Base-by-base conservation (phyloP, 805 yeast genomes). In the Lipomyces mesembrius region DNA sequence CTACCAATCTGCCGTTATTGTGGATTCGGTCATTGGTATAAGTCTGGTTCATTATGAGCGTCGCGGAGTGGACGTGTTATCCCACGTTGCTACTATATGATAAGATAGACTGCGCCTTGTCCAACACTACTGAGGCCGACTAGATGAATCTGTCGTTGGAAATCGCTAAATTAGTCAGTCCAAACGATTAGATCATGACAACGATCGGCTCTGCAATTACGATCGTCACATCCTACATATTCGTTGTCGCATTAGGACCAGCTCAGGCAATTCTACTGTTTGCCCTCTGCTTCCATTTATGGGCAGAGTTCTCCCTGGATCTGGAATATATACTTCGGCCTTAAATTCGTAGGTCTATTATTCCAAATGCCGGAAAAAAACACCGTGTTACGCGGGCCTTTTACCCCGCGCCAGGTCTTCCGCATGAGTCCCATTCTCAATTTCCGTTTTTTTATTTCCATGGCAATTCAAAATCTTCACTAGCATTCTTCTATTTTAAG, bases 361-460 rank as follows among this genome's bases (percentile, higher is more conserved):
- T 57, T 46, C 63, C 66, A 20, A 53, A 59, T n/a, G 51, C 53
- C 49, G 63, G 66, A 4, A 61, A 62, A 25, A 25, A 74, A 76
- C 22, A 73, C 75, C 60, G 78, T 75, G 57, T 9, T 61, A 11
- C 65, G 68, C 20, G 65, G 68, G 58, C 63, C 74, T 54, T 69
- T 74, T 43, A 25, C 27, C 73, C 75, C 55, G 78, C 76, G 17
- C 70, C 75, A 8, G 78, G 75, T 27, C 75, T 73, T 61, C 75
- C 7, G 78, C 81, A 12, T 77, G 79, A 77, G 56, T 78, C 29
- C 77, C 86, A 80, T 83, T 11, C 72, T 82, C 35, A 81, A 80
- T 8, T 82, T 82, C 82, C 74, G 27, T 72, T 77, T 8, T 70
- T 65, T n/a, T n/a, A 29, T 64, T 12, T 32, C 69, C 64, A 34